phyloP scores from a whole-genome alignment of 768 basidiomycete genomes.

The Chalciporus pseudorubinellus region DNA sequence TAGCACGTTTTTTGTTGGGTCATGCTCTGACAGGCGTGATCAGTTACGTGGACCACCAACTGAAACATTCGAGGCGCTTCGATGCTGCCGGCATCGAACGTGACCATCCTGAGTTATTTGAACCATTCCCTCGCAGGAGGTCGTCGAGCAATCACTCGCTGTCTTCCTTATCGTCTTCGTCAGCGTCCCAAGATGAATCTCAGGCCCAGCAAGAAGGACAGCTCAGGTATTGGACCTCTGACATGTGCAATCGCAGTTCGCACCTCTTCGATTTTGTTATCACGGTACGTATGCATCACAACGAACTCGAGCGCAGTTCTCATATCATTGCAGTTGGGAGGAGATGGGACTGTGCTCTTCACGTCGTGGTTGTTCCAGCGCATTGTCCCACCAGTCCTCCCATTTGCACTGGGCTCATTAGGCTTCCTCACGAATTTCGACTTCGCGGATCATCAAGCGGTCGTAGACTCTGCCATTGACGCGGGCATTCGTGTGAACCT shows the following conservation, averaged over 20 bases:
- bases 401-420: constrained; percentile 95
- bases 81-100: constrained; percentile 86
- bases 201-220: constrained; percentile 71
- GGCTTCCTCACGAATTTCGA: constrained; percentile 98
- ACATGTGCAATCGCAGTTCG: constrained; percentile 89
- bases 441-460: constrained; percentile 78
- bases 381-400: constrained; percentile 96
- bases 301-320: constrained; percentile 4
- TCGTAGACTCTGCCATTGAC: constrained; percentile 87
- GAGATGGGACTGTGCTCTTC: constrained; percentile 97
- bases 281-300: constrained; percentile 59
- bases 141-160: constrained; percentile 65
- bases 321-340: constrained; percentile 69
- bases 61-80: constrained; percentile 86
- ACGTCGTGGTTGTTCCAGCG: constrained; percentile 99
- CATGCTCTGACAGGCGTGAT: constrained; percentile 14
- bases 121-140: constrained; percentile 72
- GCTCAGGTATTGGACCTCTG: constrained; percentile 94
- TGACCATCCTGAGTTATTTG: constrained; percentile 86
- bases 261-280: constrained; percentile 98
- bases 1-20: constrained; percentile 15
- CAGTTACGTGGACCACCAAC: constrained; percentile 93
- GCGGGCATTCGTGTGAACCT: constrained; percentile 95
- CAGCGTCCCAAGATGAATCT: constrained; percentile 40
- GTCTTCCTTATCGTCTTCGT: constrained; percentile 53